Base-by-base conservation (phyloP, 345 rosid species). In the Syzygium oleosum region DNA sequence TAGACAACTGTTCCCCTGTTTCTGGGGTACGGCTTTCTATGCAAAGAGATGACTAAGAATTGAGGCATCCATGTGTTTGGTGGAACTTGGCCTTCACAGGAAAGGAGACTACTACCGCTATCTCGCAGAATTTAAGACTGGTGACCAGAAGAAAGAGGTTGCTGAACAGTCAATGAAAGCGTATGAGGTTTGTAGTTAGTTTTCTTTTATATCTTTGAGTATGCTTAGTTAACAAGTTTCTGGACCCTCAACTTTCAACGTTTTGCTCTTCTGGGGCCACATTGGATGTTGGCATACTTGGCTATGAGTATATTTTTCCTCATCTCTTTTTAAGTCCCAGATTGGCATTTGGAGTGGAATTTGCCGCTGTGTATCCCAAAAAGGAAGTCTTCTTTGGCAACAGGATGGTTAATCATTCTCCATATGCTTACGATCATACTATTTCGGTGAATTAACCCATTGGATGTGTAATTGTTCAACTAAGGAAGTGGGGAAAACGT, bases 81-180 rank as follows among this genome's bases (percentile, higher is more conserved):
- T 54, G 63, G 84, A 34, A 21, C 41, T 90, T 41, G 51, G 43
- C 84, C 38, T 41, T 61, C 54, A 86, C 86, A 94, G 94, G 95
- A 94, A 93, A 89, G 95, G 94, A 87, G 94, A 94, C 86, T 94
- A 94, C 84, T 93, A 92, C 55, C 90, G 94, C 22, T 94, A 94
- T 89, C 92, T 94, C 85, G 94, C 95, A 7, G 94, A 94, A 87
- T 94, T 94, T 86, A 93, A 91, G 87, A 23, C 58, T n/a, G 91
- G 88, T 84, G 88, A 90, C 68, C 92, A 90, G 84, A 93, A 92
- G 46, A 91, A 92, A 51, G 94, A 91, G 89, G 94, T 91, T 88
- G 94, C 92, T 83, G 90, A 91, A 61, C 90, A 87, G 58, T 94
- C 95, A 25, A 87, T 90, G 93, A 89, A 91, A 86, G 93, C 93